phyloP scores from a whole-genome alignment of 2,329 filamentous ascomycete species.

The Stemphylium vesicarium region DNA sequence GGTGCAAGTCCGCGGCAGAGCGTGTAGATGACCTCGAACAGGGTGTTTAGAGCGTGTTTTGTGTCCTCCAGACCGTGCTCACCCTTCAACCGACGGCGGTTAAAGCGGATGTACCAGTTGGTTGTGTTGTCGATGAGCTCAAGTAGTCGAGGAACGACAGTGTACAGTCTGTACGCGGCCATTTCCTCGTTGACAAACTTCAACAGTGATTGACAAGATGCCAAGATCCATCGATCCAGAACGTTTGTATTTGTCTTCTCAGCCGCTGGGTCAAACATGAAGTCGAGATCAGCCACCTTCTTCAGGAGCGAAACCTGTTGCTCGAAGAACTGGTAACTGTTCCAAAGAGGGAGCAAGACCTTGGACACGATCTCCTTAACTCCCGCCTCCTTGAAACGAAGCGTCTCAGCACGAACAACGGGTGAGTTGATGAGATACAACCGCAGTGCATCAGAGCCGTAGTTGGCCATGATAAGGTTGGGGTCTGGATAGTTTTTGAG shows the following conservation, averaged over 20 bases:
- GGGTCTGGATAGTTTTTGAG: conserved; percentile 97
- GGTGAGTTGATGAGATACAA: conserved; percentile 98
- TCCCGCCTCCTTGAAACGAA: conserved; percentile 88
- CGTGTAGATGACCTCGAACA: conserved; percentile 92
- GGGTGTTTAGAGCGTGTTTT: conserved; percentile 85
- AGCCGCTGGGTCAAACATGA: conserved; percentile 76
- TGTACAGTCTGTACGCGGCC: conserved; percentile 75
- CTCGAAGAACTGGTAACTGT: conserved; percentile 96
- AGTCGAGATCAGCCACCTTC: conserved; percentile 81
- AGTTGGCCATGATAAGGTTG: conserved; percentile 78
- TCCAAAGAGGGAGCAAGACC: conserved; percentile 90
- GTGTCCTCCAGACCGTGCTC: conserved; percentile 87
- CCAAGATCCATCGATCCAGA: conserved; percentile 95
- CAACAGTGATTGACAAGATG: conserved; percentile 87
- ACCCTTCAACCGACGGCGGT: conserved; percentile 88
- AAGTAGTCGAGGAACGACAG: conserved; percentile 84
- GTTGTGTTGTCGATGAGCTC: conserved; percentile 90
- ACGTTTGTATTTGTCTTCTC: conserved; percentile 84
- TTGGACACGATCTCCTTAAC: conserved; percentile 96
- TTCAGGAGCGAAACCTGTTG: conserved; percentile 85
- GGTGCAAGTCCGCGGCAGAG: conserved; percentile 87
- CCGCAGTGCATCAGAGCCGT: conserved; percentile 89
- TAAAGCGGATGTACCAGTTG: conserved; percentile 99
- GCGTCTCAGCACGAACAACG: conserved; percentile 87
- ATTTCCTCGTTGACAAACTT: conserved; percentile 94